Conservation (phyloP, 805 yeast genomes). For the Cyberlindnera xishuangbannaensis region DNA sequence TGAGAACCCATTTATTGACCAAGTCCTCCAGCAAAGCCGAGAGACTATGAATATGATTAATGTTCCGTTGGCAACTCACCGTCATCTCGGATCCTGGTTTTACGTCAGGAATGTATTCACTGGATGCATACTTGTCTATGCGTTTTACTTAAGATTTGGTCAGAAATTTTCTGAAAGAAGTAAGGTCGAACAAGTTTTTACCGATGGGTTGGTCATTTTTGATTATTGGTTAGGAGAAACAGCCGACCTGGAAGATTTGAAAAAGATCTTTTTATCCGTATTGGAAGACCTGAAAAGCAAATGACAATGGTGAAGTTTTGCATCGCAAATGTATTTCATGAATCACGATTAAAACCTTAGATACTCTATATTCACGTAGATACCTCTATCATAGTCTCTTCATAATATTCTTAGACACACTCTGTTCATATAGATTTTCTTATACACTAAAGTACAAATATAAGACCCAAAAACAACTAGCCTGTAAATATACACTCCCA, state of each 20-base stretch:
- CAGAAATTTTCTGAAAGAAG: constrained; percentile 9
- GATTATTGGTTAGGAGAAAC: constrained; percentile 22
- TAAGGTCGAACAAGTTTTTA: constrained; percentile 7
- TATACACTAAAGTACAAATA: too few species aligned
- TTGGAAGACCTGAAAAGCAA: constrained; percentile 4
- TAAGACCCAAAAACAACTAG: too few species aligned
- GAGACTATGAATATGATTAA: constrained; percentile 19
- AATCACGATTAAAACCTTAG: too few species aligned
- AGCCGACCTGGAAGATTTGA: constrained; percentile 13
- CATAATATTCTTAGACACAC: too few species aligned
- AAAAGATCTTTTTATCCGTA: constrained; percentile 2
- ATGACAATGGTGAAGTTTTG: too few species aligned
- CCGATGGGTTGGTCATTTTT: constrained; percentile 6
- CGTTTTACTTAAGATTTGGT: constrained; percentile 11
- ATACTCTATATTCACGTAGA: too few species aligned
- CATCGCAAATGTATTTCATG: too few species aligned
- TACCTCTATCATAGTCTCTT: too few species aligned
- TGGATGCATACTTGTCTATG: constrained; percentile 6
- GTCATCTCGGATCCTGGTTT: constrained; percentile 26
- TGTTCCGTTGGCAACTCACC: constrained; percentile 20
- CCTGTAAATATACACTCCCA: too few species aligned
- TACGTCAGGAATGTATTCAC: constrained; percentile 16
- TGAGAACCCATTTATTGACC: constrained; percentile 13
- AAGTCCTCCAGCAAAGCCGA: constrained; percentile 13
- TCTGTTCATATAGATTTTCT: too few species aligned